Conservation (phyloP, 805 yeast species). For the Ogataea henricii region DNA sequence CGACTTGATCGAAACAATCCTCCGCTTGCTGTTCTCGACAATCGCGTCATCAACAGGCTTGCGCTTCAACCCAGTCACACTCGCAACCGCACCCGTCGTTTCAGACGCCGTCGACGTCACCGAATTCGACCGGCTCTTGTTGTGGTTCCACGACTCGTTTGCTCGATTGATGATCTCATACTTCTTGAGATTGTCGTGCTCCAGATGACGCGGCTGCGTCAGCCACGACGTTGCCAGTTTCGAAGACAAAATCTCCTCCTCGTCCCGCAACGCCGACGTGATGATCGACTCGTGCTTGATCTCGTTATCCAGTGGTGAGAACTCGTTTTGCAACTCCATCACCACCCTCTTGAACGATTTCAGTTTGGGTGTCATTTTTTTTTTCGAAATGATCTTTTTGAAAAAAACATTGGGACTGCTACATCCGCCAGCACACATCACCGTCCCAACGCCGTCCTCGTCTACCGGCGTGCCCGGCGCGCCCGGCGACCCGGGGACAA, state of each 20-base stretch:
- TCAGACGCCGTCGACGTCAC: slow-evolving; percentile 8
- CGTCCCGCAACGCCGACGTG: slow-evolving; percentile 35
- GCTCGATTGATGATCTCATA: slow-evolving; percentile 38
- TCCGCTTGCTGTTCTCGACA: slow-evolving; percentile 19
- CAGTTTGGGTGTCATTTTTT: slow-evolving; percentile 35
- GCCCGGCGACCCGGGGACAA: slow-evolving; percentile 20
- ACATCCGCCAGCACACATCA: background rate
- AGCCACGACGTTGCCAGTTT: slow-evolving; percentile 16
- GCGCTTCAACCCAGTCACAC: slow-evolving; percentile 14
- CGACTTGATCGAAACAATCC: slow-evolving; percentile 25
- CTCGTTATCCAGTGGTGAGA: slow-evolving; percentile 38
- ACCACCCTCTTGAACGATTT: slow-evolving; percentile 38
- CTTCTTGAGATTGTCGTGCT: slow-evolving; percentile 25
- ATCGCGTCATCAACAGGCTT: slow-evolving; percentile 18
- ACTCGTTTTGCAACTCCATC: slow-evolving; percentile 36
- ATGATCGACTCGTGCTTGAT: slow-evolving; percentile 38
- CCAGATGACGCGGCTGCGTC: slow-evolving; percentile 10
- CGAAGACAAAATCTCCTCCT: slow-evolving; percentile 26
- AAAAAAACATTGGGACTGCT: slow-evolving; percentile 29
- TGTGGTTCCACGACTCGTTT: slow-evolving; percentile 39
- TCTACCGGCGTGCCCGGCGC: slow-evolving; percentile 12
- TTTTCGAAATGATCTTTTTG: slow-evolving; percentile 33
- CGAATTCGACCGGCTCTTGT: slow-evolving; percentile 17
- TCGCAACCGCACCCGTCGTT: slow-evolving; percentile 8
- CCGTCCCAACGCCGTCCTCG: background rate